Evolutionary conservation across 208 protist genomes (phyloP).

Genomic region (Strigomonas culicis): DNA sequence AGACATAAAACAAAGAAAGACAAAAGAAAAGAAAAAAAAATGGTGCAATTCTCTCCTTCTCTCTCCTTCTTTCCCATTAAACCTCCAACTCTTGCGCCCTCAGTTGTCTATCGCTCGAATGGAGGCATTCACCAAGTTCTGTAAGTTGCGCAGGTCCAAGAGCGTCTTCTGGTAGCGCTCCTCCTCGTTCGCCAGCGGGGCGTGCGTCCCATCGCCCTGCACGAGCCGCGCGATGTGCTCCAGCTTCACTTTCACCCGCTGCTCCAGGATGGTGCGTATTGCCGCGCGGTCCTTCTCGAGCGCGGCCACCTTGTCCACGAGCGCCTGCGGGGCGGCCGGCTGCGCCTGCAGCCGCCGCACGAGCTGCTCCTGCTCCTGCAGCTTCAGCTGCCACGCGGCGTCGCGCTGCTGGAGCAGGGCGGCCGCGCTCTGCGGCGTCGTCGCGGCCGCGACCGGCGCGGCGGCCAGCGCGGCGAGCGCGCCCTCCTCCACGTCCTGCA

Average conservation of each 20-base stretch:
- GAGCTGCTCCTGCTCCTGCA: not conserved
- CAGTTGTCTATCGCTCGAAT: slow-evolving; percentile 67
- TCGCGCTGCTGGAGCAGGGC: not conserved
- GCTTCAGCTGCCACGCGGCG: not conserved
- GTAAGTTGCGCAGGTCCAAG: slow-evolving; percentile 45
- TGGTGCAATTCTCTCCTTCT: not conserved
- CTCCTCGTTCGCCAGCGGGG: not conserved
- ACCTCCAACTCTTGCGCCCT: slow-evolving; percentile 10
- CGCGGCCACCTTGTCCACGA: slow-evolving; percentile 10
- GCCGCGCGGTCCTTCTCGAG: slow-evolving; percentile 79
- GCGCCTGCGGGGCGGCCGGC: not conserved
- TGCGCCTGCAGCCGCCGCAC: not conserved
- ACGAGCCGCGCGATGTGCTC: slow-evolving; percentile 56
- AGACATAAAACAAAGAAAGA: not conserved
- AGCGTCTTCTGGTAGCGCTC: slow-evolving; percentile 15
- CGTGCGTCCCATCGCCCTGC: slow-evolving; percentile 3
- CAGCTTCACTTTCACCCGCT: slow-evolving; percentile 73
- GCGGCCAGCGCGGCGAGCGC: slow-evolving; percentile 20
- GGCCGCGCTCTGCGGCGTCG: not conserved
- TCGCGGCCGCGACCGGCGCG: slow-evolving; percentile 2
- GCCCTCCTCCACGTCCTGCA: slow-evolving; percentile 50
- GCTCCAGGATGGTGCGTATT: slow-evolving; percentile 86
- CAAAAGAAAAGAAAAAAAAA: not conserved
- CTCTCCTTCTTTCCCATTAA: not conserved
- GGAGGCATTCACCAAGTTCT: slow-evolving; percentile 65